These are phyloP conservation scores for Diplosphaera chodatii DNA, from an alignment of 139 green algal genomes.

Conservation along the genomic window DNA sequence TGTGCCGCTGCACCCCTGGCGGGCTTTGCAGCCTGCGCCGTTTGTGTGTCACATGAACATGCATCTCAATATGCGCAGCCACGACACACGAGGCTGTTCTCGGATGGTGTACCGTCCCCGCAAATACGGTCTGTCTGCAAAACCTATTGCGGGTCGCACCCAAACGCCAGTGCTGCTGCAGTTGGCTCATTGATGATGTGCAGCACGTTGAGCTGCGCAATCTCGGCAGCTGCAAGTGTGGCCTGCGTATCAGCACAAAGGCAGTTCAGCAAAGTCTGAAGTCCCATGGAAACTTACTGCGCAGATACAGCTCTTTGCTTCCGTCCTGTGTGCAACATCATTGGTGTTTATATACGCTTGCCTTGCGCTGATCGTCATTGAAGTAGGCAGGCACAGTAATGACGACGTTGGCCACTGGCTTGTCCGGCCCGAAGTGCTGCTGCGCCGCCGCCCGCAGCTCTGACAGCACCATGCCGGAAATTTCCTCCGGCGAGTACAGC, in stretches of 20 bases:
- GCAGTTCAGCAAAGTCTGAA: too few species aligned
- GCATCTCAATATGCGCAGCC: too few species aligned
- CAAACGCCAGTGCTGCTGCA: conserved; percentile 95
- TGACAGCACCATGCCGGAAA: neutral
- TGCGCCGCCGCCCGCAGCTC: neutral
- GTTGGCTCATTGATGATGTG: conserved; percentile 99
- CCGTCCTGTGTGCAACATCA: too few species aligned
- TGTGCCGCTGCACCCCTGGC: conserved; percentile 78
- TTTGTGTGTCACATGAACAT: too few species aligned
- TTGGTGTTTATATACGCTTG: conserved; percentile 55
- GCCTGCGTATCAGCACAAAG: conserved; percentile 50
- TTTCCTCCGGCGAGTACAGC: neutral
- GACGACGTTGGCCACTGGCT: conserved; percentile 86
- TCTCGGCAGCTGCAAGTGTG: conserved; percentile 38
- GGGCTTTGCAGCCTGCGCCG: neutral
- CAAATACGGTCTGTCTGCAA: neutral
- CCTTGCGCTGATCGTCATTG: conserved; percentile 96
- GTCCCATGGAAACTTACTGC: too few species aligned
- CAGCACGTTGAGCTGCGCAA: conserved; percentile 95
- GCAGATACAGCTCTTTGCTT: too few species aligned
- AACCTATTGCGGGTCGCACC: conserved; percentile 46
- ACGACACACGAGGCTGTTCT: too few species aligned
- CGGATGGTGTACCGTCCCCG: too few species aligned
- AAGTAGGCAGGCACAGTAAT: conserved; percentile 99
- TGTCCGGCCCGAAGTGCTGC: conserved; percentile 5